Evolutionary conservation across 345 rosid species (phyloP), one percentile per base, ranked within the genome.

Genomic region (Trapa bicornis): DNA sequence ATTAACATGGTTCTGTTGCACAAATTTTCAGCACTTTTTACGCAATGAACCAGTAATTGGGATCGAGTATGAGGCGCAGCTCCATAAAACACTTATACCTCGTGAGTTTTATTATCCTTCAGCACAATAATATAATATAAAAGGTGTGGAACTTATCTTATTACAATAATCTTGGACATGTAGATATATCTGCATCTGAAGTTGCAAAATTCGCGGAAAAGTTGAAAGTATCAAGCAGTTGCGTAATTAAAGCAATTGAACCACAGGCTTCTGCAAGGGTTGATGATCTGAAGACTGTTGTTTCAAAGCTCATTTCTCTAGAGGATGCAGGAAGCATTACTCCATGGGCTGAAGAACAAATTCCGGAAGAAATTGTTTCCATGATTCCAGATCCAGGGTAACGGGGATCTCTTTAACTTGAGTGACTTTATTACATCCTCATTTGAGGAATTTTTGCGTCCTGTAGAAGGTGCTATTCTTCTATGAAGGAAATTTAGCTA

Each of bases 341-440:
- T 79, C 88, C 88, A 47, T 92, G 98, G 96, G 89, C 83, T 70
- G 95, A 89, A 48, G 96, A 92, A 80, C 76, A 78, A 57, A 83
- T 87, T 70, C 96, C 96, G 22, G 96, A 87, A 81, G 96, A 89
- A 81, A 80, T 92, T 72, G 91, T 92, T 60, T 70, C 42, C 62
- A 70, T 73, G 71, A 86, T 81, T 77, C 96, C 98, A 78, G 80
- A 52, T 73, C 85, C 85, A 41, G 98, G 98, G 96, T 92, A 83
- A 78, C 73, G 58, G 75, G 71, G 35, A 47, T 38, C 16, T 58
- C 16, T 35, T 29, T 58, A 32, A 58, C 38, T 33, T 32, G 38
- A 33, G 56, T 33, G 4, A 32, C 37, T 58, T 58, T 35, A 58
- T 8, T 3, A 32, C 15, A 32, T 58, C 16, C 38, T 2, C 10